Base-by-base conservation (phyloP, 331 rosid species). In the Acacia concinna region DNA sequence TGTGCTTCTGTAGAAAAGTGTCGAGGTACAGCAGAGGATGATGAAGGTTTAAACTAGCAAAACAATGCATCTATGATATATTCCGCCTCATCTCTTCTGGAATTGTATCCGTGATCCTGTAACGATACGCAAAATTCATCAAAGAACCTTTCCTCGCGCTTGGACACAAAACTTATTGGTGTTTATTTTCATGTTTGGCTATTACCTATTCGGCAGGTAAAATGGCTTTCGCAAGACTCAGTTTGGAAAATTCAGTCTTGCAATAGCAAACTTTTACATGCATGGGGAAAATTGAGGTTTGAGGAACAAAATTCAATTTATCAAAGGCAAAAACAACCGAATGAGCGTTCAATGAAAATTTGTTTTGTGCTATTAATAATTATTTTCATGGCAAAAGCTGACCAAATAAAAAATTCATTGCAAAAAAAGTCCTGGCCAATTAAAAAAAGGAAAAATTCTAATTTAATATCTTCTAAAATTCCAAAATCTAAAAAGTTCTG, bases 31-130 rank as follows among this genome's bases (percentile, higher is more conserved):
- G 43, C 70, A 64, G 62, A 64, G 51, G 56, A 57, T 70, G 77
- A 75, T 65, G 54, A 57, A 57, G 77, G 67, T 77, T 82, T 52
- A 68, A 57, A 68, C 81, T 72, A 62, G 7, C 56, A 70, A 78
- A 59, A 68, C 44, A 31, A 62, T 23, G 46, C 72, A n/a, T 51
- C 75, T 52, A 37, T 56, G 8, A 7, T 11, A 64, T 46, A 43
- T 70, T 49, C n/a, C 46, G 49, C 74, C 41, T 38, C 27, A 35
- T 37, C n/a, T 46, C 2, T 76, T 60, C 25, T 17, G 27, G 25
- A 60, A 40, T 60, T 76, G 59, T 81, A 32, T 67, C 71, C 71
- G 10, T 37, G 64, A 65, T 74, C 23, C 21, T 63, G 57, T 35
- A 44, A 71, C 49, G 43, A 60, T 71, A 71, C 25, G 78, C 65